These are phyloP conservation scores for Colletotrichum scovillei DNA, from an alignment of 2,329 filamentous ascomycete species.

Conservation along the genomic window DNA sequence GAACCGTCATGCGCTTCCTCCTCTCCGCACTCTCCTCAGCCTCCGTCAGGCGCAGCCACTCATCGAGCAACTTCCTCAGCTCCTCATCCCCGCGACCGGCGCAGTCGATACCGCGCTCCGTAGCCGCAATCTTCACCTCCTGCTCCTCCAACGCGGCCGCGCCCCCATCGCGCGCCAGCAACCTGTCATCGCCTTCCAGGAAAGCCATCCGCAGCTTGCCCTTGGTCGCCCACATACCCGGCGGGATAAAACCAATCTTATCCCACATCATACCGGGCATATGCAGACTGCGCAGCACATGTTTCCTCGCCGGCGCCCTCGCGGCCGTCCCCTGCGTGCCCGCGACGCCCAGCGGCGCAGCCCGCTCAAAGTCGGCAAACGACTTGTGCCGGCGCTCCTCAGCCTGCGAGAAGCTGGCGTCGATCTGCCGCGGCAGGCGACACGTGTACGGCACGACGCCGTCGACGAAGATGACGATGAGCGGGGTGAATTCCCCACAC, in stretches of 20 bases:
- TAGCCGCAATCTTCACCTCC: constrained; percentile 77
- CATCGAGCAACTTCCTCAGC: constrained; percentile 57
- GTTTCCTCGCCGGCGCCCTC: constrained; percentile 44
- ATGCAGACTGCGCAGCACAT: constrained; percentile 56
- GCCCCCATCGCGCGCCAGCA: constrained; percentile 74
- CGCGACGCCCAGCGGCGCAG: constrained; percentile 48
- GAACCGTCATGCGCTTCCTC: constrained; percentile 50
- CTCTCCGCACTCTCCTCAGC: constrained; percentile 50
- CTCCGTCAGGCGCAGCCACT: constrained; percentile 61
- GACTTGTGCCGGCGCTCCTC: constrained; percentile 63
- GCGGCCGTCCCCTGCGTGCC: constrained; percentile 37
- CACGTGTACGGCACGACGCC: constrained; percentile 83
- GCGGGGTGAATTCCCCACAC: constrained; percentile 87
- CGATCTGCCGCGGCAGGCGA: constrained; percentile 81
- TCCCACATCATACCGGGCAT: constrained; percentile 63
- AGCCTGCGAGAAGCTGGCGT: constrained; percentile 63
- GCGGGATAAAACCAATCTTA: constrained; percentile 58
- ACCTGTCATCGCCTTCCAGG: constrained; percentile 75
- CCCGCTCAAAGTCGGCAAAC: constrained; percentile 56
- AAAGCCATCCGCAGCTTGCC: constrained; percentile 69
- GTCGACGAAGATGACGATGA: constrained; percentile 79
- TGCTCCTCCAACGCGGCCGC: constrained; percentile 65
- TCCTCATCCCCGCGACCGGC: constrained; percentile 67
- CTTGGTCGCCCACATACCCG: constrained; percentile 63
- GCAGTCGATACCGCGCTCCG: constrained; percentile 74